These are phyloP conservation scores for Diplocarpon rosae DNA, from an alignment of 2,329 filamentous ascomycete genomes.

Conservation along the genomic window DNA sequence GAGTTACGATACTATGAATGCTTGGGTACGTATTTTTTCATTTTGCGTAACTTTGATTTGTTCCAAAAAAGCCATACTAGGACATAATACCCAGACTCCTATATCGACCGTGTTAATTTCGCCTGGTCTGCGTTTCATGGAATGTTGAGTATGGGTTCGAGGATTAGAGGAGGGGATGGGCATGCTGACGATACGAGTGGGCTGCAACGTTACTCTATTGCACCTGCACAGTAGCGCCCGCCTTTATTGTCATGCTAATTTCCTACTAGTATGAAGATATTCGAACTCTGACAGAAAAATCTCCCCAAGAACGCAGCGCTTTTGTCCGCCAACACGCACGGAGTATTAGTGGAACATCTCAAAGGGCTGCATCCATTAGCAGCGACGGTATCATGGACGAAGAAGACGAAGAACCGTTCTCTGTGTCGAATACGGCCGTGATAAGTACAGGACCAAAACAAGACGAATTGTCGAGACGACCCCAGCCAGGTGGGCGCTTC, in stretches of 20 bases:
- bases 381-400: constrained; percentile 73
- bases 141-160: no score
- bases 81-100: neutral
- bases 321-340: constrained; percentile 77
- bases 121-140: no score
- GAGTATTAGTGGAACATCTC: constrained; percentile 58
- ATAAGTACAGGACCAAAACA: constrained; percentile 38
- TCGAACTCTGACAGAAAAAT: constrained; percentile 77
- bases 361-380: constrained; percentile 50
- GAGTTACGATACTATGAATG: constrained; percentile 87
- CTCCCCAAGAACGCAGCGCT: constrained; percentile 74
- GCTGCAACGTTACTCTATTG: neutral
- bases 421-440: constrained; percentile 43
- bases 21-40: constrained; percentile 42
- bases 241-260: constrained; percentile 2
- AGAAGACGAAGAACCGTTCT: constrained; percentile 54
- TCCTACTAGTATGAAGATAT: constrained; percentile 67
- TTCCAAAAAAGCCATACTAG: neutral
- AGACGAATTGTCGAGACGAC: constrained; percentile 49
- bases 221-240: neutral
- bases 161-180: no score
- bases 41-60: neutral
- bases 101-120: neutral
- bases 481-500: constrained; percentile 90
- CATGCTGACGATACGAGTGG: no score